These are phyloP conservation scores for Pythium oligandrum DNA, from an alignment of 352 stramenopile species.

Conservation along the genomic window DNA sequence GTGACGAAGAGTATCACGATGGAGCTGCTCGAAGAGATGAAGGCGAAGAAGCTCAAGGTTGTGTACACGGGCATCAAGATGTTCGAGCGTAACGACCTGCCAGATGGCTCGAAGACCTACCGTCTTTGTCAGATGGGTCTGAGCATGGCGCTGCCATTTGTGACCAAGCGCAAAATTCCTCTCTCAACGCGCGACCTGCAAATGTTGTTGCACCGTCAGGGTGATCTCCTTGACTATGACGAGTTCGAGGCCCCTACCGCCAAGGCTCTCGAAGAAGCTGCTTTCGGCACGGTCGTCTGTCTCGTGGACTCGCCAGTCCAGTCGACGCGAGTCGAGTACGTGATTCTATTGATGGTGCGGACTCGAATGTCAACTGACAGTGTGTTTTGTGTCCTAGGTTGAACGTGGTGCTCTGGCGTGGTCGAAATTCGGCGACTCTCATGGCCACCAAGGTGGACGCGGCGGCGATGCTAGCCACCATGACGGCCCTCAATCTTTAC, in stretches of 20 bases:
- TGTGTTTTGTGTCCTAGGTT: conserved; percentile 20
- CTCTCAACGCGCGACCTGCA: conserved; percentile 75
- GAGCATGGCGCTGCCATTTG: conserved; percentile 78
- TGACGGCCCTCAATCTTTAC: conserved; percentile 85
- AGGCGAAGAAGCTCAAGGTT: conserved; percentile 84
- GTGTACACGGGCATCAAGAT: conserved; percentile 91
- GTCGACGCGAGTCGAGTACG: conserved; percentile 58
- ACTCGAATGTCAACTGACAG: too few species aligned
- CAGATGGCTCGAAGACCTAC: conserved; percentile 68
- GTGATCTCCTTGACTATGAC: conserved; percentile 79
- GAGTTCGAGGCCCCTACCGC: conserved; percentile 59
- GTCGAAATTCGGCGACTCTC: conserved; percentile 81
- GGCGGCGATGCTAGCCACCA: conserved; percentile 63
- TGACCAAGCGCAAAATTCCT: conserved; percentile 57
- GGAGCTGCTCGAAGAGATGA: conserved; percentile 77
- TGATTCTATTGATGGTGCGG: conserved; percentile 8
- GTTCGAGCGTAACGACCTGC: conserved; percentile 87
- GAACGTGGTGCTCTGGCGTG: conserved; percentile 83
- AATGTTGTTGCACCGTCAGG: conserved; percentile 80
- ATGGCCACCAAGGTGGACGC: conserved; percentile 84
- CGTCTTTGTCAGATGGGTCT: conserved; percentile 88
- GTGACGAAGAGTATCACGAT: conserved; percentile 83
- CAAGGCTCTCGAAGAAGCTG: conserved; percentile 44
- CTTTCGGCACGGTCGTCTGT: conserved; percentile 79
- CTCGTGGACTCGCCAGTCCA: conserved; percentile 53